A percentile compares a stretch with the other conserved stretches of the same genome.
Evolutionary conservation across 257 asterid genomes (phyloP).

Genomic region (Solanum etuberosum): DNA sequence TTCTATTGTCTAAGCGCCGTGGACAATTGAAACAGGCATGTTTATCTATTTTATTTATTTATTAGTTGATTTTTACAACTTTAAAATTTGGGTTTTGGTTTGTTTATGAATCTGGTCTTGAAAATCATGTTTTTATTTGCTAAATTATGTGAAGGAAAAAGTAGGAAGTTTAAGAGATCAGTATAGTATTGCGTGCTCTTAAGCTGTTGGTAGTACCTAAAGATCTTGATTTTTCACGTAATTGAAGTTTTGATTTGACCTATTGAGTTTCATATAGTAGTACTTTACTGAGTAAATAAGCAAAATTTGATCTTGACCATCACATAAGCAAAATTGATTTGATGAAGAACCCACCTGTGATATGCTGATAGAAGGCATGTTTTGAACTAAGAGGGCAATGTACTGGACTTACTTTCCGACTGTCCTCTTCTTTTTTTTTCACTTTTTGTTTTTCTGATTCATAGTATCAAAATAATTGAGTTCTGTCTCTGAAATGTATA

Average conservation of each 20-base stretch:
- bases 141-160: not conserved
- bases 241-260: not conserved
- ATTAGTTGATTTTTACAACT: not conserved
- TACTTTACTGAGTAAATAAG: not conserved
- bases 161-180: not conserved
- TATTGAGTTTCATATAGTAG: not conserved
- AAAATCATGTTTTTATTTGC: not conserved
- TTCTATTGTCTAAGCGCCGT: conserved; percentile 83
- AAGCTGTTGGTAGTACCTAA: not conserved
- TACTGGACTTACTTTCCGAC: not conserved
- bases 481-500: not conserved
- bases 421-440: too few relatives aligned
- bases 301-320: not conserved
- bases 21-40: conserved; percentile 92
- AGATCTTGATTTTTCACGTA: not conserved
- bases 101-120: not conserved
- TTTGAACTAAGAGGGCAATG: not conserved
- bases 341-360: not conserved
- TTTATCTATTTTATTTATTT: not conserved
- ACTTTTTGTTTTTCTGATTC: not conserved
- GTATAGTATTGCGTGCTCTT: not conserved
- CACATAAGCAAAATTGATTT: not conserved
- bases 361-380: not conserved
- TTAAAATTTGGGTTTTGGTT: not conserved
- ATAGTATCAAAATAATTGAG: not conserved